phyloP scores from a whole-genome alignment of 2,329 filamentous ascomycete genomes.

The Nemania sp. region DNA sequence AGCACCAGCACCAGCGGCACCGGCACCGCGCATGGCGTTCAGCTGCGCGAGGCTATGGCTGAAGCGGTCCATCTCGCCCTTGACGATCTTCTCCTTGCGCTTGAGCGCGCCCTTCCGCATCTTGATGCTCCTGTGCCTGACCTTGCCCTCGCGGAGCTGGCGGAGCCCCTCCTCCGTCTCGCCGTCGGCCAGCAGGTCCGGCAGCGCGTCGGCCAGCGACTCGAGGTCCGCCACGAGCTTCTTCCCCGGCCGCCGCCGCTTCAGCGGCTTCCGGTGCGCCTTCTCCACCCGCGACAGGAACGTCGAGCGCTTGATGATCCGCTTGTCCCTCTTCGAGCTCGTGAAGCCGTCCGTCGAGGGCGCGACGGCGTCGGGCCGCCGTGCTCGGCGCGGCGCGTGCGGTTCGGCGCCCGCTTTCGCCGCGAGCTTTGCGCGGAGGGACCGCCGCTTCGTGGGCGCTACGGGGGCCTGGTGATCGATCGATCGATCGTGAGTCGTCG shows the following conservation, averaged over 20 bases:
- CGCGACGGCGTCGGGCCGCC: constrained; percentile 56
- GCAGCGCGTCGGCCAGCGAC: constrained; percentile 79
- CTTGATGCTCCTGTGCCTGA: constrained; percentile 75
- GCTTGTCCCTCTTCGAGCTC: constrained; percentile 81
- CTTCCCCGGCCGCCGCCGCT: constrained; percentile 71
- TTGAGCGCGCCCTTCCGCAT: constrained; percentile 80
- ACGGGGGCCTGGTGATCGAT: constrained; percentile 44
- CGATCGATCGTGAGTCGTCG: constrained; percentile 9
- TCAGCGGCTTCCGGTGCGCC: constrained; percentile 55
- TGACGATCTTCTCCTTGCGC: constrained; percentile 79
- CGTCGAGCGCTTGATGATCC: constrained; percentile 76
- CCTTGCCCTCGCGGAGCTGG: constrained; percentile 59
- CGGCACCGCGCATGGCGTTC: constrained; percentile 45
- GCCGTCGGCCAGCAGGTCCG: constrained; percentile 58
- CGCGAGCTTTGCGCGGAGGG: constrained; percentile 60
- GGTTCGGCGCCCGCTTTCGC: constrained; percentile 54
- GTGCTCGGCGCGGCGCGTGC: constrained; percentile 56
- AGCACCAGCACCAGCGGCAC: background rate
- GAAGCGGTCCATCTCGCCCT: constrained; percentile 82
- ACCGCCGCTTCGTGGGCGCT: constrained; percentile 57
- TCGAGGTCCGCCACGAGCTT: constrained; percentile 79
- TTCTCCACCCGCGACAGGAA: constrained; percentile 80
- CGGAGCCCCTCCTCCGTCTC: constrained; percentile 50
- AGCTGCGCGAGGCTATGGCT: constrained; percentile 80
- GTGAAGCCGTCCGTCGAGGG: constrained; percentile 60